phyloP scores from a whole-genome alignment of 768 basidiomycete species.

The Tylopilus sp. region DNA sequence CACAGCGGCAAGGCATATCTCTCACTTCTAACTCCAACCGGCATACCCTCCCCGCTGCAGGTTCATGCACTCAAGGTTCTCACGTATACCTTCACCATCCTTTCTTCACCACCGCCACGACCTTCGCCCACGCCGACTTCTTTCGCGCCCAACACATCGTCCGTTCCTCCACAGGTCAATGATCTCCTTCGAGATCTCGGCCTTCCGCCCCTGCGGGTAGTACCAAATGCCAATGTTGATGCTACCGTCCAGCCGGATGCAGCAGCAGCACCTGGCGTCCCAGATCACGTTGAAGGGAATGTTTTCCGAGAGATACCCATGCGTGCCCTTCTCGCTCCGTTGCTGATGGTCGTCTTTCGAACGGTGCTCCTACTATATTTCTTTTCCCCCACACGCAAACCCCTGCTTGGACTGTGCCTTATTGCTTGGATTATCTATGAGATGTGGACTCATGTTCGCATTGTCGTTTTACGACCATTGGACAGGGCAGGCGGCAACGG shows the following conservation, averaged over 20 bases:
- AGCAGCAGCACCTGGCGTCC: conserved; percentile 16
- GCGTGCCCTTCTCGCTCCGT: conserved; percentile 63
- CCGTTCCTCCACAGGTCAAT: conserved; percentile 53
- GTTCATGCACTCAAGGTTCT: conserved; percentile 45
- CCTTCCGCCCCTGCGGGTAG: conserved; percentile 47
- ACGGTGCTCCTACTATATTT: conserved; percentile 71
- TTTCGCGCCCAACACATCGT: conserved; percentile 19
- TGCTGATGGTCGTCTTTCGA: conserved; percentile 65
- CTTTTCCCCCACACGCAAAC: conserved; percentile 71
- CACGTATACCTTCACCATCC: conserved; percentile 46
- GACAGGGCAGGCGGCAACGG: conserved; percentile 31
- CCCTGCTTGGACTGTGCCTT: conserved; percentile 63
- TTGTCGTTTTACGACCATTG: conserved; percentile 36
- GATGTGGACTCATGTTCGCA: conserved; percentile 67
- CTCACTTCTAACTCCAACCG: conserved; percentile 42
- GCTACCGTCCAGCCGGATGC: conserved; percentile 15
- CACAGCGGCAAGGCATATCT: conserved; percentile 44
- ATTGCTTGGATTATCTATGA: conserved; percentile 72
- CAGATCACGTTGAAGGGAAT: conserved; percentile 30
- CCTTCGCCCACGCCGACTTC: conserved; percentile 22
- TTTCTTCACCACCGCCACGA: conserved; percentile 52
- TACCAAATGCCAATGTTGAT: conserved; percentile 24
- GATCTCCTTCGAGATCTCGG: conserved; percentile 63
- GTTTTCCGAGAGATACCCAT: conserved; percentile 54
- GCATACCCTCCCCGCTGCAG: conserved; percentile 55